These are phyloP conservation scores for Globisporangium parvum DNA, from an alignment of 352 stramenopile genomes.

Conservation along the genomic window DNA sequence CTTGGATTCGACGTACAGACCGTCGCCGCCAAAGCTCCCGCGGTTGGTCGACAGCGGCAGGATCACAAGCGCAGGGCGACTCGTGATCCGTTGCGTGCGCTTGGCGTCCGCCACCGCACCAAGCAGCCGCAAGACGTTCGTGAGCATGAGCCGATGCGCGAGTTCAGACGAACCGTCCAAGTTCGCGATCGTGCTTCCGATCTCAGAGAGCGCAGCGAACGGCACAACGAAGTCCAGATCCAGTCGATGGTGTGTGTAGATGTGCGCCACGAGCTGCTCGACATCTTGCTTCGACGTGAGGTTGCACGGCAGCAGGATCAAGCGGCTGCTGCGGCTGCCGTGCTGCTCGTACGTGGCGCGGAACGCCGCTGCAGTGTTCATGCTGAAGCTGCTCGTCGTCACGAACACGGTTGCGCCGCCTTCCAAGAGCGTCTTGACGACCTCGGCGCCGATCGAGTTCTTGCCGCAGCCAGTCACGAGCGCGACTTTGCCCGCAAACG, in stretches of 20 bases:
- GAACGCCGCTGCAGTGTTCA: conserved; percentile 51
- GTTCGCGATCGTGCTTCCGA: conserved; percentile 70
- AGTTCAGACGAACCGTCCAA: conserved; percentile 77
- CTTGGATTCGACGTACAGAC: conserved; percentile 87
- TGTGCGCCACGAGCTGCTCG: conserved; percentile 59
- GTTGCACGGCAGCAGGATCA: conserved; percentile 85
- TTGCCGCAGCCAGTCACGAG: conserved; percentile 81
- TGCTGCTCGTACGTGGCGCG: conserved; percentile 82
- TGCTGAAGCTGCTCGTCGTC: conserved; percentile 77
- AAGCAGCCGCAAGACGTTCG: conserved; percentile 79
- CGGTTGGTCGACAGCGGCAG: conserved; percentile 85
- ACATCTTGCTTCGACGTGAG: conserved; percentile 80
- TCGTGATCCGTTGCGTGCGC: conserved; percentile 58
- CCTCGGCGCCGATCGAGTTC: conserved; percentile 81
- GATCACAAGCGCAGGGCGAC: conserved; percentile 69
- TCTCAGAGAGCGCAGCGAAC: conserved; percentile 81
- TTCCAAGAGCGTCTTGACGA: conserved; percentile 82
- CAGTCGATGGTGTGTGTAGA: conserved; percentile 77
- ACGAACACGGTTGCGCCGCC: conserved; percentile 82
- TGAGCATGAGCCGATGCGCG: conserved; percentile 86
- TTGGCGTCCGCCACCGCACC: conserved; percentile 76
- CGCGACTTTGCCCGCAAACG: conserved; percentile 81
- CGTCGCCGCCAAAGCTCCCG: conserved; percentile 81
- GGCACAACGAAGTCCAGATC: conserved; percentile 85
- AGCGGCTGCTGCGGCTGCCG: conserved; percentile 66